phyloP scores from a whole-genome alignment of 345 rosid genomes.

The Turritis glabra region DNA sequence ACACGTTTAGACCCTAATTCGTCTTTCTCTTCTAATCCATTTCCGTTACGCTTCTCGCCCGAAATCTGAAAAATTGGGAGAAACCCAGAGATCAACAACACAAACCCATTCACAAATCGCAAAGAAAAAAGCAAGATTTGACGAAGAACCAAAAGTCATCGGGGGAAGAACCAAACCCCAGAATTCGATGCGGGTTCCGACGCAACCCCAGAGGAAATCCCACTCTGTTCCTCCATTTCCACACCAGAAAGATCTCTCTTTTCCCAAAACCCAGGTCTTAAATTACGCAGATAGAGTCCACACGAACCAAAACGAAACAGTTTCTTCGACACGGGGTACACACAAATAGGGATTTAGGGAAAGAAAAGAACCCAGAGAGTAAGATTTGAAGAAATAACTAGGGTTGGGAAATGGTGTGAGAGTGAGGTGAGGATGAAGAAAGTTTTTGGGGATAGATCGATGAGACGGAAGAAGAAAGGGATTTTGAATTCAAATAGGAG shows the following conservation, averaged over 20 bases:
- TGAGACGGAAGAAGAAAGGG: conserved; percentile 4
- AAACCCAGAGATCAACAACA: conserved; percentile 21
- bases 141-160: conserved; percentile 24
- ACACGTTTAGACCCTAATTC: conserved; percentile 44
- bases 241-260: conserved; percentile 6
- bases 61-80: conserved; percentile 33
- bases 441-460: conserved; percentile 18
- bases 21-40: conserved; percentile 38
- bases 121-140: background rate
- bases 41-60: conserved; percentile 40
- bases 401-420: conserved; percentile 7
- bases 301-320: background rate
- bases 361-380: background rate
- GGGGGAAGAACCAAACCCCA: conserved; percentile 32
- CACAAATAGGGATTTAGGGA: background rate
- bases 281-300: conserved; percentile 17
- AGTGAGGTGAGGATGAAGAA: conserved; percentile 34
- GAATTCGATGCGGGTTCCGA: conserved; percentile 31
- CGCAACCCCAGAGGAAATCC: conserved; percentile 10
- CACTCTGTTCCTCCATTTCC: conserved; percentile 36
- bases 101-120: conserved; percentile 15
- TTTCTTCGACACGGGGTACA: too few species aligned
- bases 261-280: conserved; percentile 8
- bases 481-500: conserved; percentile 38
- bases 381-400: conserved; percentile 13